phyloP scores from a whole-genome alignment of 1,284 basidiomycete species.

The Fomes fomentarius region DNA sequence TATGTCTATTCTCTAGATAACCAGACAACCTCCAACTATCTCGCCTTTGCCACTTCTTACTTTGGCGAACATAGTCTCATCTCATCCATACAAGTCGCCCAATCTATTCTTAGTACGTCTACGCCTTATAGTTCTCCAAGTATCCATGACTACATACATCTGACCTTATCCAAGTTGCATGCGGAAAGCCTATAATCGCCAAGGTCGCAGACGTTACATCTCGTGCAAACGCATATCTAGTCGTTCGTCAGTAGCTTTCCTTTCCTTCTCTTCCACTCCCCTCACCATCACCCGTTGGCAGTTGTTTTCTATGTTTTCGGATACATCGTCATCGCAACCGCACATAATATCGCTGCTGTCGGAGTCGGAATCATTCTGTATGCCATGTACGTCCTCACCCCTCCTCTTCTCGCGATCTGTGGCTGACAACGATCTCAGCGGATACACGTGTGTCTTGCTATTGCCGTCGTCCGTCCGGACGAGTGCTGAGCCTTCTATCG shows the following conservation, averaged over 20 bases:
- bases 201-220: slow-evolving; percentile 76
- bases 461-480: background rate
- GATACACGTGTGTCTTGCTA: slow-evolving; percentile 52
- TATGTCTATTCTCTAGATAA: slow-evolving; percentile 81
- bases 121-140: slow-evolving; percentile 40
- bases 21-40: slow-evolving; percentile 69
- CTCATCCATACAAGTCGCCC: slow-evolving; percentile 68
- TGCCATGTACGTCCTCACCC: slow-evolving; percentile 47
- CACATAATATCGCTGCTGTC: slow-evolving; percentile 51
- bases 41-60: slow-evolving; percentile 63
- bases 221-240: slow-evolving; percentile 58
- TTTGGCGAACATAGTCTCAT: slow-evolving; percentile 65
- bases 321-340: slow-evolving; percentile 71
- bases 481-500: slow-evolving; percentile 1
- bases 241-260: slow-evolving; percentile 54
- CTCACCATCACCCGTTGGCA: slow-evolving; percentile 27
- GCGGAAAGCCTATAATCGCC: slow-evolving; percentile 81
- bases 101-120: slow-evolving; percentile 56
- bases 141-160: too few species aligned
- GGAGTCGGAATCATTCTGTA: slow-evolving; percentile 48
- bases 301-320: slow-evolving; percentile 61
- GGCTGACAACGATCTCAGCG: slow-evolving; percentile 36
- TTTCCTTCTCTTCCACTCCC: too few species aligned
- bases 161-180: slow-evolving; percentile 43
- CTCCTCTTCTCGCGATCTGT: background rate